These are phyloP conservation scores for Colletotrichum lentis DNA, from an alignment of 2,329 filamentous ascomycete species.

Conservation along the genomic window DNA sequence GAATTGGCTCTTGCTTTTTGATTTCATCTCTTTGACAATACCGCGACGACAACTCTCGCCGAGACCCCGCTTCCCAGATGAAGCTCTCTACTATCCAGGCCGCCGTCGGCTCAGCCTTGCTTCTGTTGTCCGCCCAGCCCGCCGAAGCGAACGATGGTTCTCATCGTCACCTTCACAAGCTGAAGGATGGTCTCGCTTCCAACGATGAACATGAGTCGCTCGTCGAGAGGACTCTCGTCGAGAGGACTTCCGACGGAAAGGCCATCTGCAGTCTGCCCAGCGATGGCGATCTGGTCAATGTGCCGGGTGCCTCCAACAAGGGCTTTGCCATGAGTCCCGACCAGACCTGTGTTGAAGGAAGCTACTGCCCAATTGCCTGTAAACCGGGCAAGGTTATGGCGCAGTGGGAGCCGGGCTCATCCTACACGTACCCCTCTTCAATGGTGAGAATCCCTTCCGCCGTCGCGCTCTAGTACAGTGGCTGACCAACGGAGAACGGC, in stretches of 20 bases:
- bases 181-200: conserved; percentile 9
- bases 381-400: conserved; percentile 78
- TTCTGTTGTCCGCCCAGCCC: conserved; percentile 56
- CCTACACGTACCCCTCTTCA: conserved; percentile 73
- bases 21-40: conserved; percentile 11
- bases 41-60: conserved; percentile 31
- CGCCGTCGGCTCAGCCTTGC: conserved; percentile 58
- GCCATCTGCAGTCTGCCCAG: conserved; percentile 69
- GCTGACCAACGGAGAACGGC: conserved; percentile 63
- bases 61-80: conserved; percentile 52
- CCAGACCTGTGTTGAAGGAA: conserved; percentile 70
- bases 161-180: conserved; percentile 49
- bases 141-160: conserved; percentile 51
- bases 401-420: conserved; percentile 78
- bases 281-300: conserved; percentile 70
- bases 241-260: conserved; percentile 44
- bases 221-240: conserved; percentile 39
- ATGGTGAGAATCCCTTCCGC: conserved; percentile 61
- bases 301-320: conserved; percentile 70
- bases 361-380: conserved; percentile 80
- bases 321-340: conserved; percentile 85
- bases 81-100: conserved; percentile 60
- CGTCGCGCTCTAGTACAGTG: conserved; percentile 6
- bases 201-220: conserved; percentile 22
- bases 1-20: conserved; percentile 11